Base-by-base conservation (phyloP, 2,329 filamentous ascomycete genomes). In the Aspergillus sp. region DNA sequence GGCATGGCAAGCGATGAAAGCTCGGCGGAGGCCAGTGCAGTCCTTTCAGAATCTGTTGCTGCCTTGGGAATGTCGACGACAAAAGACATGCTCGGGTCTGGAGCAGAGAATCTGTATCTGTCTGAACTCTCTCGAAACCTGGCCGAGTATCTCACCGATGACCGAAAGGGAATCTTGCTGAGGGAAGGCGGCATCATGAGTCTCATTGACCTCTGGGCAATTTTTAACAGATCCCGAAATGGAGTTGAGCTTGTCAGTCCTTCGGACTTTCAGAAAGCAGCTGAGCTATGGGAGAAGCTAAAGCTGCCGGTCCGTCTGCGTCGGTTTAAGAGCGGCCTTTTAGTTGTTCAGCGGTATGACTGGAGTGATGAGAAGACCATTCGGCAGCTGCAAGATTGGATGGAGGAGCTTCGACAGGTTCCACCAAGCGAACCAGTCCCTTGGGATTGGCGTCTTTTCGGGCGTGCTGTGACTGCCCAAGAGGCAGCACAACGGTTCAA, bases 241-340 rank as follows among this genome's bases (percentile, higher is more conserved):
- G 93, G 91, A 6, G 91, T 98, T 11, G 93, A 98, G 65, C 79
- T 98, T 11, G 87, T 97, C 40, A 95, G 88, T 52, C 93, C 93
- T 0, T 74, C 82, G 12, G 93, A 98, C 59, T 95, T 98, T 57
- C 86, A 93, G 60, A 91, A 90, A 60, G 93, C 93, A 1, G 88
- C 89, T 0, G 77, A 81, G 33, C 74, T 95, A 57, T 98, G 93
- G 89, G 90, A 94, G 59, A 86, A 82, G 49, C 74, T 98, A 12
- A 86, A 83, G 56, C 74, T 98, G 4, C 93, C 93, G 0, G 83
- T 98, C 7, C 83, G 91, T 13, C 72, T 97, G 27, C 81, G 93
- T 36, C 85, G 85, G 19, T 97, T 98, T 72, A 91, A 88, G 62
- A 95, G 88, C 56, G 93, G 93, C 0, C 81, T 97, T n/a, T 79